Evolutionary conservation across 2,329 filamentous ascomycete species (phyloP), one percentile per base, ranked within the genome.

Genomic region (Cladosporium sp.): DNA sequence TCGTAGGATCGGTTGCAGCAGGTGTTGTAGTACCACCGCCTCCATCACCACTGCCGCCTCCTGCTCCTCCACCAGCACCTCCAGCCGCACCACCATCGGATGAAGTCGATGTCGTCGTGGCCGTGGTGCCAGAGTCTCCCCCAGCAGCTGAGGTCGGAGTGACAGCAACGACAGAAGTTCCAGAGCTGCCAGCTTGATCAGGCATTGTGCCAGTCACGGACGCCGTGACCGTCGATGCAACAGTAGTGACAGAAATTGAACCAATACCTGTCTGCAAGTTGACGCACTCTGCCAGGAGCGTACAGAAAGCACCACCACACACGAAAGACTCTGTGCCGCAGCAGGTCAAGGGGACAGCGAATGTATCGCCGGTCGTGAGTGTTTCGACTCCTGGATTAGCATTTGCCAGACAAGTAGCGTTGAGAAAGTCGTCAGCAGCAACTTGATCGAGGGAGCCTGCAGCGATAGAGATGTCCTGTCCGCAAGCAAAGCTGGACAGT

Each of bases 361-460:
- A 52, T 8, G 36, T 42, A 28, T 52, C 49, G 4, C 49, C 49
- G 2, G 5, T 36, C 3, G 36, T 25, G 10, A 52, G 36, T 7
- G 20, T 25, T 19, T 28, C 37, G 24, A 52, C 15, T 13, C 36
- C 36, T 3, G 49, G 49, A 4, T 52, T 42, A 12, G 37, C 36
- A 10, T 32, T 19, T 12, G 49, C 13, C 22, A 52, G 35, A 25
- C 49, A 52, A 28, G 36, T 52, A 2, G 36, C 49, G 22, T 52
- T 42, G n/a, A 52, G 37, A 15, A 52, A 52, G 22, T 37, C 37
- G 36, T 52, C 49, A 28, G 49, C 8, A 19, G 49, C 49, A 28
- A 52, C 49, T 8, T 52, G 49, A 15, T 34, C n/a, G n/a, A 52
- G 35, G 4, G 36, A 52, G 17, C 19, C 39, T 25, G 34, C 49